These are phyloP conservation scores for Graphiopsis chlorocephala DNA, from an alignment of 2,329 filamentous ascomycete genomes.

Conservation along the genomic window DNA sequence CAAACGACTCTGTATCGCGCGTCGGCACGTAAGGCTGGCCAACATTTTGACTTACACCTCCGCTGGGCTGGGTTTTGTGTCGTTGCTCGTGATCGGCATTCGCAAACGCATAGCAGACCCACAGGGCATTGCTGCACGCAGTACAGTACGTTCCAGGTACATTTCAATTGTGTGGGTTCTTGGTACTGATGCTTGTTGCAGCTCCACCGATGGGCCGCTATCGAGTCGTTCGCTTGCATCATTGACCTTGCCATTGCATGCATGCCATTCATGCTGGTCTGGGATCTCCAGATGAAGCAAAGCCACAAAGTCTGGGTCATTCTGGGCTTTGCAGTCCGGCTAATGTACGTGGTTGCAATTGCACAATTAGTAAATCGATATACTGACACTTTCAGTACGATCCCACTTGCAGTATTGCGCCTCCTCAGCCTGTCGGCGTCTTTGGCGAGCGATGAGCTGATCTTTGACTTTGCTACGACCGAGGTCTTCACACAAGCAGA, in stretches of 20 bases:
- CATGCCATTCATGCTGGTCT: conserved; percentile 11
- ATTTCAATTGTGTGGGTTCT: neutral
- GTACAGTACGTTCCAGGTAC: neutral
- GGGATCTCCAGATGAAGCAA: conserved; percentile 18
- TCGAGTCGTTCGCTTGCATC: neutral
- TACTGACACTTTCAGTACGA: neutral
- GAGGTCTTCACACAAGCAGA: conserved; percentile 13
- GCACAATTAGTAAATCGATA: neutral
- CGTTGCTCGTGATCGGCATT: neutral
- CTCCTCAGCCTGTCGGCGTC: neutral
- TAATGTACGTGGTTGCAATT: neutral
- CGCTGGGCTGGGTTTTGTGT: neutral
- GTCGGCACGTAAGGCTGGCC: neutral
- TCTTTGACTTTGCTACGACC: conserved; percentile 5
- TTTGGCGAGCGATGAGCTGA: neutral
- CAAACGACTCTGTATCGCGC: conserved; percentile 1
- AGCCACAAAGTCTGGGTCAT: conserved; percentile 17
- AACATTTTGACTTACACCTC: neutral
- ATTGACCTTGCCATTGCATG: conserved; percentile 8
- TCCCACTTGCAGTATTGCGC: neutral
- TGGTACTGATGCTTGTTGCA: neutral
- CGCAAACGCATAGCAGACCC: neutral
- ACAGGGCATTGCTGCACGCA: neutral
- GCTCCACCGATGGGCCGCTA: neutral
- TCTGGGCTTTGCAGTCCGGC: conserved; percentile 17